Conservation (phyloP, 805 yeast species). For the Candida insectorum region DNA sequence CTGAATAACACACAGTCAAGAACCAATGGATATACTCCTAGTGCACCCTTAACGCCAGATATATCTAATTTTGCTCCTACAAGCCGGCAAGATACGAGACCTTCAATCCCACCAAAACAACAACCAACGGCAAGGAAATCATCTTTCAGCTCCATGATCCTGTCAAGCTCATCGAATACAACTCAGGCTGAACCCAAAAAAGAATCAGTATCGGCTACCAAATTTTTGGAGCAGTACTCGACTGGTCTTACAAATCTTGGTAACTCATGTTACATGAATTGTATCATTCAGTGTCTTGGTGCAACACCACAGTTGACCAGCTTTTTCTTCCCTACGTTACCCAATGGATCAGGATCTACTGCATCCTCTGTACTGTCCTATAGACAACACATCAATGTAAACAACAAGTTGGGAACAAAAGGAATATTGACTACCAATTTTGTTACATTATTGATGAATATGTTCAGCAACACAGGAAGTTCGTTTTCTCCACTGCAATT, state of each 20-base stretch:
- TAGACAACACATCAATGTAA: conserved; percentile 63
- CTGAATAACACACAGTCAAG: neutral
- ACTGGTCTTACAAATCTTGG: conserved; percentile 82
- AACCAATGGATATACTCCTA: conserved; percentile 6
- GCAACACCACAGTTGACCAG: conserved; percentile 66
- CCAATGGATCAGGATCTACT: conserved; percentile 16
- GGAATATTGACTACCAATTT: conserved; percentile 74
- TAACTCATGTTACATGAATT: conserved; percentile 91
- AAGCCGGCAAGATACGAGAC: neutral
- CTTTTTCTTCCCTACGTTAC: conserved; percentile 47
- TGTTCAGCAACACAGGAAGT: conserved; percentile 47
- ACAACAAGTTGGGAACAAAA: conserved; percentile 73
- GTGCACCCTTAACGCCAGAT: conserved; percentile 11
- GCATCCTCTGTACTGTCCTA: conserved; percentile 42
- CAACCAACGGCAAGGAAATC: conserved; percentile 1
- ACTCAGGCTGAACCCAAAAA: no score
- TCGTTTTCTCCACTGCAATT: conserved; percentile 61
- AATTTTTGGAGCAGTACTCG: conserved; percentile 37
- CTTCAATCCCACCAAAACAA: neutral
- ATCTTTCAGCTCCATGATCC: conserved; percentile 3
- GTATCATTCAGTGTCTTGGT: conserved; percentile 79
- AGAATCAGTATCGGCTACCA: conserved; percentile 7
- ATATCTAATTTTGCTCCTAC: conserved; percentile 1
- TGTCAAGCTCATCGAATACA: neutral
- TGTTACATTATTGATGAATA: conserved; percentile 53